These are phyloP conservation scores for Pleurotus platypus DNA, from an alignment of 768 basidiomycete genomes.

Conservation along the genomic window DNA sequence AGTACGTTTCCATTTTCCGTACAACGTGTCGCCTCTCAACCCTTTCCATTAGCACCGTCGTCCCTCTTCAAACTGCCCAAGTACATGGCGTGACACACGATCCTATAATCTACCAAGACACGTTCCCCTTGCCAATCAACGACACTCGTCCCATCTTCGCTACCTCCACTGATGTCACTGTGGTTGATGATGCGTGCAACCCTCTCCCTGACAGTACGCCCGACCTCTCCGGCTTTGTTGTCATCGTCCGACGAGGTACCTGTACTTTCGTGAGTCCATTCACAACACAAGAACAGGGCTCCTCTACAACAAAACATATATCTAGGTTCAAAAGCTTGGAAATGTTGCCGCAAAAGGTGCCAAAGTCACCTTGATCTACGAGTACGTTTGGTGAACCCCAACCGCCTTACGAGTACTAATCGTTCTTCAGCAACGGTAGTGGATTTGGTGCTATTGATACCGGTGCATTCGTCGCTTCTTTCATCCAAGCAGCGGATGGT, in stretches of 20 bases:
- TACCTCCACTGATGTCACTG: slow-evolving; percentile 51
- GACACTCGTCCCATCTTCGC: slow-evolving; percentile 53
- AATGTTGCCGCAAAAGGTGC: slow-evolving; percentile 55
- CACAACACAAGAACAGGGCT: too few species aligned
- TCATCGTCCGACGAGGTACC: slow-evolving; percentile 55
- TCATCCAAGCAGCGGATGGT: slow-evolving; percentile 55
- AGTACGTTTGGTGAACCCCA: slow-evolving; percentile 31
- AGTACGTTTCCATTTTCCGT: slow-evolving; percentile 24
- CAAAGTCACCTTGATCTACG: slow-evolving; percentile 46
- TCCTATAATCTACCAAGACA: slow-evolving; percentile 53
- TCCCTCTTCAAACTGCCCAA: slow-evolving; percentile 54
- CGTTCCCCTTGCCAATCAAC: slow-evolving; percentile 41
- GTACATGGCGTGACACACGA: slow-evolving; percentile 43
- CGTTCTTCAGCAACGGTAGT: slow-evolving; percentile 37
- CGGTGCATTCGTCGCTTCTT: slow-evolving; percentile 42
- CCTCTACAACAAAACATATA: too few species aligned
- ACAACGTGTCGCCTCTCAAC: neutral
- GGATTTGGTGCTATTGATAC: slow-evolving; percentile 40
- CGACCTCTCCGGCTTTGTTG: slow-evolving; percentile 49
- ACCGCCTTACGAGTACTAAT: neutral
- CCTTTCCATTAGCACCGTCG: slow-evolving; percentile 35
- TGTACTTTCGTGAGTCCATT: slow-evolving; percentile 43
- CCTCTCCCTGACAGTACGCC: slow-evolving; percentile 49
- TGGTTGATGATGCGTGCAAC: slow-evolving; percentile 56
- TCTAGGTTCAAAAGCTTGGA: slow-evolving; percentile 43